Conservation (phyloP, 768 basidiomycete genomes). For the Dioszegia aurantiaca region DNA sequence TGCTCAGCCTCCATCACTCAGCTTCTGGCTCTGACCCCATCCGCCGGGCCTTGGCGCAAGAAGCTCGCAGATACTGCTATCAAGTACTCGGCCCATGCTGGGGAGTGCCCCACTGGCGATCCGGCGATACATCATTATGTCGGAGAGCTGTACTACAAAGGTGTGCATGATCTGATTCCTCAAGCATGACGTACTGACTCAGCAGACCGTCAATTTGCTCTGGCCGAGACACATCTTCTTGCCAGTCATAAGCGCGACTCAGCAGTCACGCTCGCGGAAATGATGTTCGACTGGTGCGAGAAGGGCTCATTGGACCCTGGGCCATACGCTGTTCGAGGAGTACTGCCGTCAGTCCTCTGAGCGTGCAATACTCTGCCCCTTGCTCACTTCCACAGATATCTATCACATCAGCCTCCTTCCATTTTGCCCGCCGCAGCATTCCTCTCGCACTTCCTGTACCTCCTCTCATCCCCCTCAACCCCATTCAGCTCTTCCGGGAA, state of each 20-base stretch:
- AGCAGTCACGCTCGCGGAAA: slow-evolving; percentile 76
- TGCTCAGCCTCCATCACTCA: slow-evolving; percentile 77
- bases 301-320: slow-evolving; percentile 60
- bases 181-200: background rate
- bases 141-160: slow-evolving; percentile 65
- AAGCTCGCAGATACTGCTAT: slow-evolving; percentile 79
- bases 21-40: slow-evolving; percentile 78
- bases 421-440: slow-evolving; percentile 93
- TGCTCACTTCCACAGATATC: slow-evolving; percentile 27
- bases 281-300: slow-evolving; percentile 74
- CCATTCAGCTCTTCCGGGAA: slow-evolving; percentile 29
- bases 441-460: slow-evolving; percentile 71
- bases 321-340: slow-evolving; percentile 77
- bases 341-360: slow-evolving; percentile 66
- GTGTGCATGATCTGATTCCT: slow-evolving; percentile 17
- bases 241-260: slow-evolving; percentile 85
- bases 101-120: slow-evolving; percentile 81
- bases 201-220: slow-evolving; percentile 69
- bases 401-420: slow-evolving; percentile 76
- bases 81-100: slow-evolving; percentile 78
- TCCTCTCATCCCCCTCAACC: slow-evolving; percentile 55
- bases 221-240: slow-evolving; percentile 77
- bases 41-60: slow-evolving; percentile 82
- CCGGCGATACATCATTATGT: slow-evolving; percentile 82
- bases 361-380: background rate